A percentile compares a stretch with the other conserved stretches of the same genome.
Evolutionary conservation across 2,329 filamentous ascomycete genomes (phyloP).

Genomic region (Colletotrichum sp.): DNA sequence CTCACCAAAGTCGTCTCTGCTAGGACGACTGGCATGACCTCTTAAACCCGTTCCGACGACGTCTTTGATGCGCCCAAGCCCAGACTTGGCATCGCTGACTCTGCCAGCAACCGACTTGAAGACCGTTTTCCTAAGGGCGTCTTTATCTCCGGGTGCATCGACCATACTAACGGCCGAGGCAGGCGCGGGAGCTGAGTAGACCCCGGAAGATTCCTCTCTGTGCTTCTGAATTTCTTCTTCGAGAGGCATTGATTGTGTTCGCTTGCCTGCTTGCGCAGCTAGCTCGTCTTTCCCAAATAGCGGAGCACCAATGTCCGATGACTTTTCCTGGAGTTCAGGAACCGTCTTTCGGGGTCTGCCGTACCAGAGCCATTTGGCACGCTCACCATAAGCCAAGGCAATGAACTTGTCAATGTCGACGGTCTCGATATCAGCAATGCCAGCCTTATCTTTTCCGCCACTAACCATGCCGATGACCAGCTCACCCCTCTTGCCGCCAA

Average conservation of each 20-base stretch:
- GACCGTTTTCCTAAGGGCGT: constrained; percentile 67
- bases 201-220: constrained; percentile 48
- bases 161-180: constrained; percentile 50
- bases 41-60: constrained; percentile 71
- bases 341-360: constrained; percentile 79
- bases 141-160: constrained; percentile 58
- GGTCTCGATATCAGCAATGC: constrained; percentile 92
- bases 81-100: constrained; percentile 81
- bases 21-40: constrained; percentile 59
- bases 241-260: constrained; percentile 53
- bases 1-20: constrained; percentile 60
- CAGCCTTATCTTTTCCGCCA: constrained; percentile 82
- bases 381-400: constrained; percentile 78
- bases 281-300: constrained; percentile 62
- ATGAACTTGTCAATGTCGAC: constrained; percentile 86
- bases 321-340: constrained; percentile 50
- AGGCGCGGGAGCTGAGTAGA: constrained; percentile 49
- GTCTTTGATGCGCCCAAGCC: constrained; percentile 85
- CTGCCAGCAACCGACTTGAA: constrained; percentile 83
- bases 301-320: constrained; percentile 50
- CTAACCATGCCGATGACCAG: constrained; percentile 92
- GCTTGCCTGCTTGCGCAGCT: constrained; percentile 47
- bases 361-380: constrained; percentile 92
- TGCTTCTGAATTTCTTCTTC: constrained; percentile 57
- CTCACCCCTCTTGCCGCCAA: constrained; percentile 92